Conservation (phyloP, 2,329 filamentous ascomycete species). For the Fusarium illudens region DNA sequence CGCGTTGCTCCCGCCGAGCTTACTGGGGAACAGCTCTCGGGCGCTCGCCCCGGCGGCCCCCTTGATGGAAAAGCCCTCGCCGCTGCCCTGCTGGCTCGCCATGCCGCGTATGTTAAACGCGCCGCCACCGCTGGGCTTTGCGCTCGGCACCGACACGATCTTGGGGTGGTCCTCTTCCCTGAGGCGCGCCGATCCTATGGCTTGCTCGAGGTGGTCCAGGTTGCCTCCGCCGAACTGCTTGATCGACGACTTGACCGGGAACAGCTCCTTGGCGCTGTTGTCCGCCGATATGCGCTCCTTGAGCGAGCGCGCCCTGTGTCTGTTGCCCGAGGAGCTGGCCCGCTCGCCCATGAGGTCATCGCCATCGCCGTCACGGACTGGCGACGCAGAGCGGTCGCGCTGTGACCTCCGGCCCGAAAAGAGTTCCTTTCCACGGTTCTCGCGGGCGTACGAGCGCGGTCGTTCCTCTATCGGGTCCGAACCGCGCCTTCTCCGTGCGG, state of each 20-base stretch:
- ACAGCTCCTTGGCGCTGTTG: constrained; percentile 50
- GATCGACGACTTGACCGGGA: constrained; percentile 47
- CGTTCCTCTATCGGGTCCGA: constrained; percentile 41
- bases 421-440: constrained; percentile 68
- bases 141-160: constrained; percentile 64
- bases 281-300: constrained; percentile 45
- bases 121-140: constrained; percentile 48
- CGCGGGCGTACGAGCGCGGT: constrained; percentile 41
- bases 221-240: constrained; percentile 42
- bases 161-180: constrained; percentile 56
- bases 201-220: constrained; percentile 51
- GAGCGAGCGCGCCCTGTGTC: constrained; percentile 46
- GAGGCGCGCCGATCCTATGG: constrained; percentile 50
- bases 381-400: constrained; percentile 63
- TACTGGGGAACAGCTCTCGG: constrained; percentile 75
- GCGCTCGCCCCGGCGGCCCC: constrained; percentile 58
- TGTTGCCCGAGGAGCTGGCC: constrained; percentile 47
- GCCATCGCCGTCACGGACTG: constrained; percentile 53
- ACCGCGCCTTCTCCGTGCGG: constrained; percentile 36
- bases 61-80: constrained; percentile 71
- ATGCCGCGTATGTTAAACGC: constrained; percentile 69
- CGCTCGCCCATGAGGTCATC: constrained; percentile 50
- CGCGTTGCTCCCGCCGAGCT: constrained; percentile 63
- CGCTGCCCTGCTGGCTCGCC: constrained; percentile 56
- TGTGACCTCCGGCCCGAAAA: constrained; percentile 58